Conservation (phyloP, 1,284 basidiomycete genomes). For the Ceratobasidium sp. region DNA sequence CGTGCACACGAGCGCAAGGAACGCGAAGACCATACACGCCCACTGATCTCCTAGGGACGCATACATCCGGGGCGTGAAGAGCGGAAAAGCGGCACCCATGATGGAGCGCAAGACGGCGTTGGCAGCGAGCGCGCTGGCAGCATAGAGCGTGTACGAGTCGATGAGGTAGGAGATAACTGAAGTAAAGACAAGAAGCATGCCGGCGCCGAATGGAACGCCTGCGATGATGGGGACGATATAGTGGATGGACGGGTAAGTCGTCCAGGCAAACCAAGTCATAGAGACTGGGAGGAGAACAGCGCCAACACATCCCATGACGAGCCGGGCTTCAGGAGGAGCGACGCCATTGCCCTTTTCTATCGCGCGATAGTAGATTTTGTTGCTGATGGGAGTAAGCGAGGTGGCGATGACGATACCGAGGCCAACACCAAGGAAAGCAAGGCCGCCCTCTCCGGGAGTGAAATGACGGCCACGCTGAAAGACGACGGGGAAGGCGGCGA, state of each 20-base stretch:
- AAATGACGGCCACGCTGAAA: slow-evolving; percentile 73
- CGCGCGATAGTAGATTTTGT: slow-evolving; percentile 68
- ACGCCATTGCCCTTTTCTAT: slow-evolving; percentile 64
- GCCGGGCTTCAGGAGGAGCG: slow-evolving; percentile 74
- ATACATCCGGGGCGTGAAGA: slow-evolving; percentile 64
- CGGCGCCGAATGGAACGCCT: slow-evolving; percentile 73
- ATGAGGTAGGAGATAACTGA: slow-evolving; percentile 39
- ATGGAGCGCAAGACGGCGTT: slow-evolving; percentile 64
- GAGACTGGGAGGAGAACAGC: slow-evolving; percentile 70
- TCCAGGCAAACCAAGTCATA: slow-evolving; percentile 73
- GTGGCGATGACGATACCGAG: slow-evolving; percentile 70
- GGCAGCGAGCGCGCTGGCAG: slow-evolving; percentile 20
- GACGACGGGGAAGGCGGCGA: slow-evolving; percentile 73
- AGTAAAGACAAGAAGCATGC: slow-evolving; percentile 62
- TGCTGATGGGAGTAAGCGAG: slow-evolving; percentile 65
- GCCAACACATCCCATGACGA: slow-evolving; percentile 71
- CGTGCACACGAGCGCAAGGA: slow-evolving; percentile 67
- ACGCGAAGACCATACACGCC: slow-evolving; percentile 75
- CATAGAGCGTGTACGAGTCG: slow-evolving; percentile 27
- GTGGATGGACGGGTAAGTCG: slow-evolving; percentile 55
- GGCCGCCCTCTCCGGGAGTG: slow-evolving; percentile 70
- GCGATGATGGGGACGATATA: slow-evolving; percentile 75
- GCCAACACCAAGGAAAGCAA: slow-evolving; percentile 76
- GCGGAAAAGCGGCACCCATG: slow-evolving; percentile 54
- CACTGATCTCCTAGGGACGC: slow-evolving; percentile 71